Conservation (phyloP, 768 basidiomycete genomes). For the Sistotremastrum niveocremeum region DNA sequence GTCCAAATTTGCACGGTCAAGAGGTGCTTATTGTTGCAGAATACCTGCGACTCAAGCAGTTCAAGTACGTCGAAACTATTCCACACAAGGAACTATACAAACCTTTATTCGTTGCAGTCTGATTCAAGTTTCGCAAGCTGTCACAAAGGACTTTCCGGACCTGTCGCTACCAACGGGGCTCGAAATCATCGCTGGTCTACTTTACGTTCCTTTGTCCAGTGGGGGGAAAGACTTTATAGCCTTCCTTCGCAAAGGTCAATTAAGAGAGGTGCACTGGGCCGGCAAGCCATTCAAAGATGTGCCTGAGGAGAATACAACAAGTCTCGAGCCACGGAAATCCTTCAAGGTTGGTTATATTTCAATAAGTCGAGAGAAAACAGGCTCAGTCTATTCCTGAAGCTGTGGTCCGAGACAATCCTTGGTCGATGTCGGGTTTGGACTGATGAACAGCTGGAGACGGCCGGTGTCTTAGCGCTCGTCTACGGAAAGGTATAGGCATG, state of each 20-base stretch:
- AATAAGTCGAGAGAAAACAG: neutral
- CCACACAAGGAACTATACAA: neutral
- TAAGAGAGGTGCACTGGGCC: slow-evolving; percentile 62
- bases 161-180: slow-evolving; percentile 45
- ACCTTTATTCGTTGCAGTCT: slow-evolving; percentile 23
- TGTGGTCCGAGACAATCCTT: slow-evolving; percentile 62
- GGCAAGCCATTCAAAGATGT: slow-evolving; percentile 52
- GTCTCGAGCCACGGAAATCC: slow-evolving; percentile 61
- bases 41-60: slow-evolving; percentile 62
- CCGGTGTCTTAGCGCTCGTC: slow-evolving; percentile 63
- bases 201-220: slow-evolving; percentile 61
- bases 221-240: slow-evolving; percentile 72
- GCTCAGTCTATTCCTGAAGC: slow-evolving; percentile 9
- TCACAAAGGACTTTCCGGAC: slow-evolving; percentile 60
- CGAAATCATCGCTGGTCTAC: slow-evolving; percentile 56
- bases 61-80: slow-evolving; percentile 31
- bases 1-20: slow-evolving; percentile 57
- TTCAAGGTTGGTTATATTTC: slow-evolving; percentile 35
- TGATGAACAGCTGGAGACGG: slow-evolving; percentile 74
- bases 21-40: slow-evolving; percentile 71
- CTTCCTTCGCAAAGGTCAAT: slow-evolving; percentile 65
- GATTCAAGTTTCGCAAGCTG: slow-evolving; percentile 57
- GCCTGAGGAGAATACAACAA: slow-evolving; percentile 18
- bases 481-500: slow-evolving; percentile 46
- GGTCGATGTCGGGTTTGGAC: slow-evolving; percentile 63